Conservation (phyloP, 768 basidiomycete genomes). For the Suillus subluteus region DNA sequence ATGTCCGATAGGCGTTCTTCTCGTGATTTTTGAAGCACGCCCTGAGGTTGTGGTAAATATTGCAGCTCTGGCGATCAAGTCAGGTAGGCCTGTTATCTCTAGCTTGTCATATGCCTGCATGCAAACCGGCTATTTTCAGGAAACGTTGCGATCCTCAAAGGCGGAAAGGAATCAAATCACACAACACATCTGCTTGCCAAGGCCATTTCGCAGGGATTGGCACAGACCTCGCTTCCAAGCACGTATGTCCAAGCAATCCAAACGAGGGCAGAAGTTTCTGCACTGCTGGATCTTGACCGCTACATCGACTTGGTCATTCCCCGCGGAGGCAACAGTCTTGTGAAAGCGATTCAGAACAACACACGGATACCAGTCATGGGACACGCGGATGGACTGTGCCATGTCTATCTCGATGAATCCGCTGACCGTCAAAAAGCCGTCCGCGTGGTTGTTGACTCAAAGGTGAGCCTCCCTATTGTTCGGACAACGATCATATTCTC, state of each 20-base stretch:
- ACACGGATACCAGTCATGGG: constrained; percentile 99
- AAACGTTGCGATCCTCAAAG: constrained; percentile 96
- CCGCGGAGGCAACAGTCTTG: constrained; percentile 89
- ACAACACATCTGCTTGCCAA: constrained; percentile 78
- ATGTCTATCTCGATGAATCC: constrained; percentile 83
- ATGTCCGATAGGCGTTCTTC: constrained; percentile 93
- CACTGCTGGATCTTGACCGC: constrained; percentile 81
- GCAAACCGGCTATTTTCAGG: constrained; percentile 48
- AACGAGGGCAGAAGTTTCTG: constrained; percentile 88
- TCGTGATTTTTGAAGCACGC: constrained; percentile 96
- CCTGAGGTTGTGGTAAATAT: constrained; percentile 99
- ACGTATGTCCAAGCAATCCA: constrained; percentile 92
- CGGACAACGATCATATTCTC: constrained; percentile 7
- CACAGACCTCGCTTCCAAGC: constrained; percentile 70
- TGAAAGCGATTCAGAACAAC: constrained; percentile 83
- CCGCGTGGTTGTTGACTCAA: constrained; percentile 85
- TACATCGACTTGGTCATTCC: constrained; percentile 98
- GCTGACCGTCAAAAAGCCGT: constrained; percentile 82
- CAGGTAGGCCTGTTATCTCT: constrained; percentile 56
- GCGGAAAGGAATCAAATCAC: constrained; percentile 91
- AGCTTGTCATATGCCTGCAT: constrained; percentile 8
- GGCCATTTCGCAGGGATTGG: constrained; percentile 79
- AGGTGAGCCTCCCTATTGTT: constrained; percentile 52
- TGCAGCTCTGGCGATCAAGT: constrained; percentile 93
- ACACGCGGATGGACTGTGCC: constrained; percentile 95